Percentiles rank a stretch among this genome's conserved stretches.
phyloP scores from a whole-genome alignment of 2,329 filamentous ascomycete species.

The Pezizomycotina sp. region DNA sequence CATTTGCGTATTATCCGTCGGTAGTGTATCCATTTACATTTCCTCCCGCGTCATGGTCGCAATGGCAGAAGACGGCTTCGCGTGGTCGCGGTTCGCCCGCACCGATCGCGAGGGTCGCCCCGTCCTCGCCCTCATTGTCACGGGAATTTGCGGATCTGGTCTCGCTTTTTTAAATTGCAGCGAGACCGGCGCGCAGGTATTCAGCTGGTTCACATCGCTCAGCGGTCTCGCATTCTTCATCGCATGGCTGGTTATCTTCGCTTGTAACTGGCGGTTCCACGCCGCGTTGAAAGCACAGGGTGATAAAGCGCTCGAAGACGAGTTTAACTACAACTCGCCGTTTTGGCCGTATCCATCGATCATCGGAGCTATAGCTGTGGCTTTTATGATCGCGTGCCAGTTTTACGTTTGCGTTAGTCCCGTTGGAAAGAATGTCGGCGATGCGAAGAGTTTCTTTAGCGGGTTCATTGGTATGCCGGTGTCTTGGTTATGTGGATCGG shows the following conservation, averaged over 20 bases:
- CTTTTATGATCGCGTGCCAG: no score
- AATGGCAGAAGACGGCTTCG: not conserved
- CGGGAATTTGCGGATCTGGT: slow-evolving; percentile 39
- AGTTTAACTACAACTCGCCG: no score
- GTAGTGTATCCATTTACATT: slow-evolving; percentile 40
- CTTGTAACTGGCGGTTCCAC: slow-evolving; percentile 49
- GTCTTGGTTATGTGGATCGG: slow-evolving; percentile 49
- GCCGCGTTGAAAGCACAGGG: slow-evolving; percentile 55
- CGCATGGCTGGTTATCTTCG: not conserved
- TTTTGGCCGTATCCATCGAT: no score
- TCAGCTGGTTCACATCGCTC: no score
- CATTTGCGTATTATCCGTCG: slow-evolving; percentile 27
- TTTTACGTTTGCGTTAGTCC: no score
- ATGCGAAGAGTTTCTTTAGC: slow-evolving; percentile 65
- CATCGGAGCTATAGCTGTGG: no score
- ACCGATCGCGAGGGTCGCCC: slow-evolving; percentile 69
- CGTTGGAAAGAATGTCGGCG: no score
- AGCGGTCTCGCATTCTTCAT: no score
- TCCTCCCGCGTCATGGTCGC: slow-evolving; percentile 63
- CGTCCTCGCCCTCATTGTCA: slow-evolving; percentile 51
- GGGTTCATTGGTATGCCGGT: slow-evolving; percentile 53
- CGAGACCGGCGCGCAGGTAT: slow-evolving; percentile 31
- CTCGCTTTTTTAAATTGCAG: slow-evolving; percentile 27
- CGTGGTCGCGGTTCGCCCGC: slow-evolving; percentile 38
- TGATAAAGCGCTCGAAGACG: no score